Evolutionary conservation across 768 basidiomycete genomes (phyloP).

Genomic region (Kwoniella heveanensis): DNA sequence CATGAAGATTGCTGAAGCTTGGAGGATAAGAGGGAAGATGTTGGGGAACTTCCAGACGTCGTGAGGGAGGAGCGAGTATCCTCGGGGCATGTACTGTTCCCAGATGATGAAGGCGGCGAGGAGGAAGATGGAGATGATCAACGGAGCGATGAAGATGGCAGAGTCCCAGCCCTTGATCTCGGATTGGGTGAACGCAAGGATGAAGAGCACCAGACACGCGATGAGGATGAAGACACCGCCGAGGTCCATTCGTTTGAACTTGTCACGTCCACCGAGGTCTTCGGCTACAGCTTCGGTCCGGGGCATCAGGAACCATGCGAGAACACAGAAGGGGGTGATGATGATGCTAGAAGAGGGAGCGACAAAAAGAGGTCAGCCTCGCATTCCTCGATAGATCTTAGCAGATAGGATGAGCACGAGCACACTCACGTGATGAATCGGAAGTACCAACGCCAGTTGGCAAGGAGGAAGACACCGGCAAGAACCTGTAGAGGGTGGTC

Average conservation of each 20-base stretch:
- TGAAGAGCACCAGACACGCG: conserved; percentile 47
- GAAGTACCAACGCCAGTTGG: conserved; percentile 54
- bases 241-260: conserved; percentile 51
- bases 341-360: conserved; percentile 21
- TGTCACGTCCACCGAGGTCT: conserved; percentile 39
- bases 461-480: conserved; percentile 51
- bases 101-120: conserved; percentile 44
- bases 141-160: conserved; percentile 50
- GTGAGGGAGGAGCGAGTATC: conserved; percentile 48
- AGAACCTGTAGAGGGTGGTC: conserved; percentile 22
- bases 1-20: conserved; percentile 47
- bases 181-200: conserved; percentile 51
- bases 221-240: conserved; percentile 45
- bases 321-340: conserved; percentile 37
- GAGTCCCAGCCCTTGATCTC: conserved; percentile 44
- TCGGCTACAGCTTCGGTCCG: conserved; percentile 45
- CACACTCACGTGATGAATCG: conserved; percentile 45
- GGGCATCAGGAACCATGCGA: conserved; percentile 51
- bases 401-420: background rate
- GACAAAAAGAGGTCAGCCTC: background rate
- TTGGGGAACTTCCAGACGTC: conserved; percentile 49
- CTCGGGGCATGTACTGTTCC: conserved; percentile 38
- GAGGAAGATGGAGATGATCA: conserved; percentile 45
- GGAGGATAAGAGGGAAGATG: conserved; percentile 47
- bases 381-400: no score